Base-by-base conservation (phyloP, 2,329 filamentous ascomycete genomes). In the Aureobasidium melanogenum region DNA sequence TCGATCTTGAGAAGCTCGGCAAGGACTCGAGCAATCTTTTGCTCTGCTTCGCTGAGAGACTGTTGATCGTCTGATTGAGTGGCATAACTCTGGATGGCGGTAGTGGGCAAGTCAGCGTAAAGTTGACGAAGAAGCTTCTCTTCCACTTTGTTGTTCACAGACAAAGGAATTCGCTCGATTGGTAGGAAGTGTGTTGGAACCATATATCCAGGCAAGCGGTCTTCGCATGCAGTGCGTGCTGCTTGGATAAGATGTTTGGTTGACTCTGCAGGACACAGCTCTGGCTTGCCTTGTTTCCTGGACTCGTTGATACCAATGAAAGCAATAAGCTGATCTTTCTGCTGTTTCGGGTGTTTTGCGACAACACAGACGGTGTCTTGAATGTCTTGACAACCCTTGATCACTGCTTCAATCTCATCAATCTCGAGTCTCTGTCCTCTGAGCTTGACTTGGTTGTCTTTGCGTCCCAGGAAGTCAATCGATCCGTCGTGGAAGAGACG, bases 381-480 rank as follows among this genome's bases (percentile, higher is more conserved):
- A 9, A 94, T 75, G 0, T 76, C 76, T 0, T 72, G 64, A 0
- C 84, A 82, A 22, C 82, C 77, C 50, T 84, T 85, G 67, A 96
- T 90, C 9, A 88, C 84, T 52, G 92, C 86, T 67, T 96, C 94
- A 72, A 97, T 96, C 75, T 97, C 92, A 0, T 88, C 89, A 63
- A 96, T 88, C 69, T 97, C 93, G 0, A 97, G 80, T 15, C 92
- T 82, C 71, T 97, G 92, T 0, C 92, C 92, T 12, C 93, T 85
- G 3, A 97, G 80, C 71, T 97, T 97, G 64, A 96, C 87, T 73
- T 97, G 92, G 60, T 96, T 91, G 69, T 97, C 93, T 6, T 88
- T 88, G 15, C 93, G 84, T 2, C 93, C 92, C 2, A 95, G 79
- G 69, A 97, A 97, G 61, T 93, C 88, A 66, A 96, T 92, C 46